Evolutionary conservation across 1,284 basidiomycete species (phyloP), one percentile per base, ranked within the genome.

Genomic region (Xanthoconium separans): DNA sequence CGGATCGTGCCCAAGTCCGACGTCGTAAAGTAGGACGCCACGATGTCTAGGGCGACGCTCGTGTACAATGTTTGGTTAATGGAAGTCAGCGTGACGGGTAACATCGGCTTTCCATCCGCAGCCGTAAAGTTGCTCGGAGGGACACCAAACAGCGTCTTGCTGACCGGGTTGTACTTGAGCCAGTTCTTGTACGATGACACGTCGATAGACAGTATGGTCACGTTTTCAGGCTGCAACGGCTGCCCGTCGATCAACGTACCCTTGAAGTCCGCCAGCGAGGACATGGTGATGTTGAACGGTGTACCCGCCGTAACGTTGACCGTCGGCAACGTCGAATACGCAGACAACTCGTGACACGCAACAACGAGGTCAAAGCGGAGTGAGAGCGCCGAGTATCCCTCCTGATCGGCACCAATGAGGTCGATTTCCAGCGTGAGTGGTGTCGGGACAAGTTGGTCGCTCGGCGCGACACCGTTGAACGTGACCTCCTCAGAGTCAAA

Each of bases 401-500:
- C 72, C 61, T 83, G 78, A 56, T 89, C 88, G 12, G 88, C 84
- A 12, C 79, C 83, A 62, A 83, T 78, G 22, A 93, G 71, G 33
- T 73, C 69, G n/a, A 91, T 74, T 20, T 79, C 70, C 44, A 88
- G 59, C 7, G 65, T 62, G 53, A 69, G 61, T 12, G 81, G 78
- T 29, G 73, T 68, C 43, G 71, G 51, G 34, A 77, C 52, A 47
- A 64, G 66, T 20, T 70, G 63, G 13, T 73, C 67, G 46, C 61
- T 53, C 8, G 93, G 94, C 1, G 87, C 81, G 24, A 90, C 79
- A 10, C 95, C 95, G 61, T 88, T 81, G 51, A 97, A 81, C 1
- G 94, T 95, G 55, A 91, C 73, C 4, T 80, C 79, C 27, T 76
- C 65, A 6, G 82, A 69, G 67, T 89, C 78, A 70, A 93, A 97